Percentiles rank a stretch among this genome's conserved stretches.
Conservation (phyloP, 2,329 filamentous ascomycete species). For the Colletotrichum lini region DNA sequence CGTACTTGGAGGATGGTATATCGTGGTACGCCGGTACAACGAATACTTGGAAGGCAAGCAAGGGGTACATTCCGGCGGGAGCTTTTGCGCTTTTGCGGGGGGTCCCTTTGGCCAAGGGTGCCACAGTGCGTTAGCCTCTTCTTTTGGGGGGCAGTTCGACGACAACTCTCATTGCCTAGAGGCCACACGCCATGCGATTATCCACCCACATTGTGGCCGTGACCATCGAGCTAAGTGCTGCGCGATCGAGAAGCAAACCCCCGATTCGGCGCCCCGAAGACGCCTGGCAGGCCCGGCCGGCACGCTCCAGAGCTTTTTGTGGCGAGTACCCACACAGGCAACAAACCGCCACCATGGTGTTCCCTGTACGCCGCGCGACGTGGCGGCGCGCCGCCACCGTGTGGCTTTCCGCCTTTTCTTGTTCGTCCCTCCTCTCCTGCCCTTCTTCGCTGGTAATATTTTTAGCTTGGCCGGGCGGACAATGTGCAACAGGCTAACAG, state of each 20-base stretch:
- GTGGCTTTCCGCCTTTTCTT: conserved; percentile 1
- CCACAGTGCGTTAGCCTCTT: conserved; percentile 15
- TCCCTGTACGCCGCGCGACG: neutral
- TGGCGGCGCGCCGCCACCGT: neutral
- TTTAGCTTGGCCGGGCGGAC: neutral
- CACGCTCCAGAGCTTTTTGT: conserved; percentile 11
- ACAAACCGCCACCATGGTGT: neutral
- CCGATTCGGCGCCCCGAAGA: conserved; percentile 1
- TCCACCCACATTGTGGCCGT: conserved; percentile 27
- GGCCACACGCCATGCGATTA: conserved; percentile 7
- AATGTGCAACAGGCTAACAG: no score
- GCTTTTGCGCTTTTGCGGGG: conserved; percentile 34
- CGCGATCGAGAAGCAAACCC: conserved; percentile 28
- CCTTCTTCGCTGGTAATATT: neutral
- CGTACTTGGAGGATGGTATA: no score
- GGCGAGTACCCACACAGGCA: conserved; percentile 25
- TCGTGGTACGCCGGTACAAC: no score
- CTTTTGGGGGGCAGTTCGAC: neutral
- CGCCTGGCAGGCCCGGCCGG: conserved; percentile 3
- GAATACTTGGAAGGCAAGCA: neutral
- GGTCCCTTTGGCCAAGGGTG: conserved; percentile 11
- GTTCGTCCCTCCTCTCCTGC: no score
- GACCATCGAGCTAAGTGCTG: conserved; percentile 33
- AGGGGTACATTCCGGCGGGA: conserved; percentile 8
- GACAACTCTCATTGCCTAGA: conserved; percentile 7